Base-by-base conservation (phyloP, 1,284 basidiomycete species). In the Spongispora temasekensis region DNA sequence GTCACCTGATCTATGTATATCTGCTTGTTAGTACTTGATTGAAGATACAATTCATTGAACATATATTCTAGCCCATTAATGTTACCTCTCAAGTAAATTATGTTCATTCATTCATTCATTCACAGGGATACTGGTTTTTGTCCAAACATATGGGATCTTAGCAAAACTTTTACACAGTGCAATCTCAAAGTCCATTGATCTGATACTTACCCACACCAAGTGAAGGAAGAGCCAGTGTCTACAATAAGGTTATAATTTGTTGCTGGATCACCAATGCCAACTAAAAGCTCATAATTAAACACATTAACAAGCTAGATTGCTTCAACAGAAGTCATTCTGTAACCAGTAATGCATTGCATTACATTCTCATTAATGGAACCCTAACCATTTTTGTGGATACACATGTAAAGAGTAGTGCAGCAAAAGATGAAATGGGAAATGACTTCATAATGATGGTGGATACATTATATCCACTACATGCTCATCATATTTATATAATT, bases 151-250 rank as follows among this genome's bases (percentile, higher is more conserved):
- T 13, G 54, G 44, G 19, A 0, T 64, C 7, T 61, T 62, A 51
- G 12, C 46, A 5, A 51, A 13, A 12, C 12, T 31, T 10, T 19
- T 21, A n/a, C 7, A n/a, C 21, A n/a, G 23, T 23, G 28, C 15
- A 8, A 42, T 27, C n/a, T 27, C n/a, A n/a, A 55, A 17, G 3
- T 60, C 10, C 30, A 23, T 23, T 2, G 10, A 25, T 4, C n/a
- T n/a, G n/a, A n/a, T n/a, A n/a, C 71, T 50, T 48, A 71, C 73
- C 87, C 87, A 50, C 89, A 76, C 88, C 88, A 90, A 15, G 86
- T 89, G 76, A 87, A 88, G 35, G 86, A 86, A 56, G 72, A 73
- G 9, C 68, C 68, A 15, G 65, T 68, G 58, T 75, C 71, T 52
- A 71, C 67, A 30, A 74, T 62, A 62, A 74, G 62, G 32, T 61